Percentiles rank a stretch among this genome's conserved stretches.
Evolutionary conservation across 2,329 filamentous ascomycete genomes (phyloP).

Genomic region (Aureobasidium melanogenum): DNA sequence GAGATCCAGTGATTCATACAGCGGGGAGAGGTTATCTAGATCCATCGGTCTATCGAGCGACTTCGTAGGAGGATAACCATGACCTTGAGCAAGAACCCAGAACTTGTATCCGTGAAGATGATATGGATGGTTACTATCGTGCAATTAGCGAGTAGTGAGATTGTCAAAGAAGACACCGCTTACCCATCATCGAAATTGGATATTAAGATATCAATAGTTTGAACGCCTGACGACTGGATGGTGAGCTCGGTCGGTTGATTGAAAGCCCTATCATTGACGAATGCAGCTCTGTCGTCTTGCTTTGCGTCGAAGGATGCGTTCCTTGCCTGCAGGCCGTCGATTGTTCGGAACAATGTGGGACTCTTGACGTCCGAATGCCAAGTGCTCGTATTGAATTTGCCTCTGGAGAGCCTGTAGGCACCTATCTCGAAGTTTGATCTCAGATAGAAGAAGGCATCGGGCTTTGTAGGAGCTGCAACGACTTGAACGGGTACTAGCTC

Average conservation of each 20-base stretch:
- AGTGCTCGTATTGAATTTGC: slow-evolving; percentile 49
- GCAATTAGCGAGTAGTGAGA: background rate
- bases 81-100: slow-evolving; percentile 27
- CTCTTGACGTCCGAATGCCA: slow-evolving; percentile 41
- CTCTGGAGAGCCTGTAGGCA: slow-evolving; percentile 48
- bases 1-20: slow-evolving; percentile 28
- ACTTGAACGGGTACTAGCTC: slow-evolving; percentile 37
- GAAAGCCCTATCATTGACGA: slow-evolving; percentile 25
- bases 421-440: slow-evolving; percentile 53
- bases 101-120: slow-evolving; percentile 31
- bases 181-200: slow-evolving; percentile 28
- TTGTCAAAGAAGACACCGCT: background rate
- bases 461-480: slow-evolving; percentile 35
- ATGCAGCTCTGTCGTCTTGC: slow-evolving; percentile 17
- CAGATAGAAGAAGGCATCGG: slow-evolving; percentile 46
- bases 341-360: slow-evolving; percentile 43
- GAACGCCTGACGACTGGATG: slow-evolving; percentile 28
- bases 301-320: slow-evolving; percentile 21
- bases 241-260: slow-evolving; percentile 23
- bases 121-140: slow-evolving; percentile 22
- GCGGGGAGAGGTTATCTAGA: slow-evolving; percentile 20
- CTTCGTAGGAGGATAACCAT: slow-evolving; percentile 24
- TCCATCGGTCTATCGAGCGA: slow-evolving; percentile 17
- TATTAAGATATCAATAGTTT: slow-evolving; percentile 29
- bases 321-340: slow-evolving; percentile 34